Evolutionary conservation across 352 stramenopile species (phyloP), one percentile per base, ranked within the genome.

Genomic region (Blastocystis sp.): DNA sequence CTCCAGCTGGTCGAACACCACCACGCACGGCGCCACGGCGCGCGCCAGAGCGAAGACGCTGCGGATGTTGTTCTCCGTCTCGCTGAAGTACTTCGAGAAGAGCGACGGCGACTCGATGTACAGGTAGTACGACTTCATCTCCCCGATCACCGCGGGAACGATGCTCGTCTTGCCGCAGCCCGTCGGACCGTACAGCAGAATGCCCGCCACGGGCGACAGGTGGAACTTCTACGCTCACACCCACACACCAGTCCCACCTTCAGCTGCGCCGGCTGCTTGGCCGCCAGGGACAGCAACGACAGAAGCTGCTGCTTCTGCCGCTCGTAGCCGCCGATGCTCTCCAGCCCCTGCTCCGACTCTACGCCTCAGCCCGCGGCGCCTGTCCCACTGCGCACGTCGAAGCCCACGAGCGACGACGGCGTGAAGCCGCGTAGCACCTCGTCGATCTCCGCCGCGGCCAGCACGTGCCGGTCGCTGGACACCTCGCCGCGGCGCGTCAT

Each of bases 21-120:
- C 87, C 43, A 95, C 87, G 78, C 93, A 95, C 24, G 93, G 93
- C 34, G 93, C 91, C 2, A 93, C 91, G 6, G 90, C 90, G 52
- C 93, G 92, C 48, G 93, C 93, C 66, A 93, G 92, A 54, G 92
- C 92, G 84, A 95, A 95, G 1, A 95, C 90, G 62, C 93, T 89
- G 1, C 93, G 93, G 45, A 95, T 93, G 6, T 92, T 90, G 65
- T 93, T 92, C 87, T 95, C 93, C 71, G 92, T 95, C 81, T 95
- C 93, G 24, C 92, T 92, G 88, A 95, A 95, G 88, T 94, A 95
- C 81, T 95, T 95, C 77, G 93, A 95, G 11, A 95, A 89, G 61
- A 95, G 81, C 77, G 94, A 92, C 0, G 93, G 94, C 14, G 92
- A 94, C 93, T 95, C 60, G 10, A 95, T 92, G 28, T 92, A 93